A percentile compares a stretch with the other conserved stretches of the same genome.
phyloP scores from a whole-genome alignment of 345 rosid genomes.

The Mallotus nudiflorus region DNA sequence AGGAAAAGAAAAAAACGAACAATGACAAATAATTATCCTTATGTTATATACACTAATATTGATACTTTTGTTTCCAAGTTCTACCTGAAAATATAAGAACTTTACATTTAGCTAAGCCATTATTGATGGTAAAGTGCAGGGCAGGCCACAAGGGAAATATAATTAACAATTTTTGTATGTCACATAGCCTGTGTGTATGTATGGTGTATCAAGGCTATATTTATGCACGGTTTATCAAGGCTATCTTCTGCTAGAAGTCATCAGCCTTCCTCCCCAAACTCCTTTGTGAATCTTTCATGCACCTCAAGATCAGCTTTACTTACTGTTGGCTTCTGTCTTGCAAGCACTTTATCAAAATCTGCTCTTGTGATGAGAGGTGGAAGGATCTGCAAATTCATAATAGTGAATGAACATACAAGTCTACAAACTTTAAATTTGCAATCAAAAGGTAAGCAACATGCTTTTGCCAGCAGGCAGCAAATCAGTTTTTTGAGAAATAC shows the following conservation, averaged over 20 bases:
- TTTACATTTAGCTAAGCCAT: no score
- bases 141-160: no score
- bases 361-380: constrained; percentile 76
- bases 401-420: not conserved
- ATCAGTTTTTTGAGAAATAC: not conserved
- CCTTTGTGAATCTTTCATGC: constrained; percentile 90
- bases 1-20: no score
- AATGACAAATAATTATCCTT: not conserved
- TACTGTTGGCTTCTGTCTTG: constrained; percentile 89
- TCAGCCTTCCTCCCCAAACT: constrained; percentile 95
- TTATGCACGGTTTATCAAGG: not conserved
- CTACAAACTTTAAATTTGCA: no score
- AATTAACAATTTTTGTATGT: no score
- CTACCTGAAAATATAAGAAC: no score
- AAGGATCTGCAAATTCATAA: constrained; percentile 55
- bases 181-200: no score
- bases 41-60: not conserved
- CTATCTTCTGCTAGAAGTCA: not conserved
- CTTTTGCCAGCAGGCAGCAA: not conserved
- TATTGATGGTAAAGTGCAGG: no score
- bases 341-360: constrained; percentile 86
- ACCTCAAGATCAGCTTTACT: constrained; percentile 83
- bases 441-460: not conserved
- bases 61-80: no score
- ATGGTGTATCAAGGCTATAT: no score